These are phyloP conservation scores for Pezizomycotina sp. DNA, from an alignment of 2,329 filamentous ascomycete species.

Conservation along the genomic window DNA sequence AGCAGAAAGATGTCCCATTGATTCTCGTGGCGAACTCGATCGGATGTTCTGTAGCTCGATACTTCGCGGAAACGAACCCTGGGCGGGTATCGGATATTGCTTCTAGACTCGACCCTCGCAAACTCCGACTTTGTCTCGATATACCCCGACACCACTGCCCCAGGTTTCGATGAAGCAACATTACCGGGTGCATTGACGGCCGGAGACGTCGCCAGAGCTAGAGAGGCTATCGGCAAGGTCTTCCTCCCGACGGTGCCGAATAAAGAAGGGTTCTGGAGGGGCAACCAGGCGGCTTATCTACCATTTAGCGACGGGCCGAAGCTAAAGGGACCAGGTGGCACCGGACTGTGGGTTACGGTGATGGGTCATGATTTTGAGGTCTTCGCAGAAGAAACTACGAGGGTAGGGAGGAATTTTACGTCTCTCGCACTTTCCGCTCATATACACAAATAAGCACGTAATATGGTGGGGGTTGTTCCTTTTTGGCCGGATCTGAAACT, in stretches of 20 bases:
- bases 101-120: conserved; percentile 43
- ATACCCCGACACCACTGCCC: conserved; percentile 39
- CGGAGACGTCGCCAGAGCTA: conserved; percentile 28
- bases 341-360: conserved; percentile 34
- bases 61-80: conserved; percentile 36
- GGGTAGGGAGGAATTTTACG: conserved; percentile 19
- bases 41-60: conserved; percentile 37
- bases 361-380: conserved; percentile 39
- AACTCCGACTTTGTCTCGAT: conserved; percentile 40
- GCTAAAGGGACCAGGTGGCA: conserved; percentile 26
- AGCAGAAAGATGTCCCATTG: conserved; percentile 26
- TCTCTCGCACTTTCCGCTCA: conserved; percentile 1
- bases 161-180: conserved; percentile 31
- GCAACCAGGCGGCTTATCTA: conserved; percentile 32
- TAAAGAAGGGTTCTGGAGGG: conserved; percentile 36
- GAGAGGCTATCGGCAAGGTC: conserved; percentile 28
- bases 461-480: conserved; percentile 4
- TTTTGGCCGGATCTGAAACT: conserved; percentile 27
- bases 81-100: conserved; percentile 34
- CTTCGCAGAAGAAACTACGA: conserved; percentile 35
- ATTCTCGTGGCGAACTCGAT: conserved; percentile 39
- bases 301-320: conserved; percentile 31
- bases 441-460: no score
- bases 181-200: conserved; percentile 31
- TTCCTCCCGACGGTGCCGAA: conserved; percentile 39